phyloP scores from a whole-genome alignment of 495 filamentous ascomycete species.

The Cenococcum geophilum region DNA sequence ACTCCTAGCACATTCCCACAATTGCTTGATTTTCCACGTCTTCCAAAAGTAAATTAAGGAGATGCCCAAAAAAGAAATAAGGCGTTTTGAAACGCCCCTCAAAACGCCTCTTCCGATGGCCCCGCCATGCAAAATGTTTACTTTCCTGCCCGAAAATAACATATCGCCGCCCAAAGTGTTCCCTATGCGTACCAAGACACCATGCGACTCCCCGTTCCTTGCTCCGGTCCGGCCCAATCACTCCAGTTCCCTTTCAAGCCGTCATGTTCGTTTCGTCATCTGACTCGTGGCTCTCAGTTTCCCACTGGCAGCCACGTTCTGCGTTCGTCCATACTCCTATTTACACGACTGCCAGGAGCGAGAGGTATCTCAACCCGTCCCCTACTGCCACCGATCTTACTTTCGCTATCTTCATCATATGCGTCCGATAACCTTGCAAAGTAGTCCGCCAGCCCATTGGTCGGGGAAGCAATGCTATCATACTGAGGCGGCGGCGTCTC shows the following conservation, averaged over 20 bases:
- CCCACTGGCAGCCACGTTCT: conserved; percentile 41
- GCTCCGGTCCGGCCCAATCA: not conserved
- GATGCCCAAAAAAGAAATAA: not conserved
- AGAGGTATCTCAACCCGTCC: conserved; percentile 60
- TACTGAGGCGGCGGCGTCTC: conserved; percentile 87
- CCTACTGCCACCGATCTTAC: conserved; percentile 35
- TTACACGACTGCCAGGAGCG: conserved; percentile 61
- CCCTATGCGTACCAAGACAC: not conserved
- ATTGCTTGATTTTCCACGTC: not conserved
- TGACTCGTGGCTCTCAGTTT: conserved; percentile 10
- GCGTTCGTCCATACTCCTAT: conserved; percentile 58
- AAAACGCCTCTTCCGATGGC: not conserved
- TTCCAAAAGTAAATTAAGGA: not conserved
- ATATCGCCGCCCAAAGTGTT: not conserved
- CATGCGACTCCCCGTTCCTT: not conserved
- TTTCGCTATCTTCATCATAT: conserved; percentile 50
- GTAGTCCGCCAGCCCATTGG: conserved; percentile 77
- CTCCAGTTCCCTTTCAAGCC: not conserved
- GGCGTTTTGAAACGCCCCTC: not conserved
- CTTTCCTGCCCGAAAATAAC: not conserved
- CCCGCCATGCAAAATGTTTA: not conserved
- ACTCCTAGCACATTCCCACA: not conserved
- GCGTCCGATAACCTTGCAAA: conserved; percentile 66
- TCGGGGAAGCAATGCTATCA: conserved; percentile 70
- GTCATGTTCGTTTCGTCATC: not conserved